phyloP scores from a whole-genome alignment of 345 rosid species.

The Hirschfeldia incana region DNA sequence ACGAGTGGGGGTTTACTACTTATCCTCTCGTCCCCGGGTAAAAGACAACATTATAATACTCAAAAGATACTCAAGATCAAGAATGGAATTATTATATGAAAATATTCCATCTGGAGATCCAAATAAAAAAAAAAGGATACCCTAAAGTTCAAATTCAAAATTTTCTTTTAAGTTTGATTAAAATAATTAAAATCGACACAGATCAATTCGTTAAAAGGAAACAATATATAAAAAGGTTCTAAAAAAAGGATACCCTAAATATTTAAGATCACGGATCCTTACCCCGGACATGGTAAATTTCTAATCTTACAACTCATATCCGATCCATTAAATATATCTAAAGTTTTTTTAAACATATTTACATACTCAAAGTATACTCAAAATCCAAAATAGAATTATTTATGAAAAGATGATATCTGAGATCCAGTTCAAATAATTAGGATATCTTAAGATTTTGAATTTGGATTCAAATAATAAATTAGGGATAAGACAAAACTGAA shows the following conservation, averaged over 20 bases:
- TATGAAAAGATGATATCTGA: background rate
- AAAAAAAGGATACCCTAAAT: no score
- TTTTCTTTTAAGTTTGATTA: background rate
- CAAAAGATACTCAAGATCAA: background rate
- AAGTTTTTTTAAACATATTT: no score
- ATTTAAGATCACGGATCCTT: background rate
- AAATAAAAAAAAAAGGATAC: background rate
- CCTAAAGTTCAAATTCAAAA: background rate
- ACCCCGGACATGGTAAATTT: background rate
- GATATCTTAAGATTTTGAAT: background rate
- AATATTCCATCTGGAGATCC: background rate
- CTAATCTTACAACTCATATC: background rate
- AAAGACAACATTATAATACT: background rate
- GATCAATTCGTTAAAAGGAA: background rate
- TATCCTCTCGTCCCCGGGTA: slow-evolving; percentile 67
- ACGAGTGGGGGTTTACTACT: slow-evolving; percentile 46
- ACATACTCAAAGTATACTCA: background rate
- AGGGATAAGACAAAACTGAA: background rate
- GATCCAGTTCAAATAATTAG: background rate
- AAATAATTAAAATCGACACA: background rate
- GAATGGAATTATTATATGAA: background rate
- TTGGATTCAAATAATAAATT: background rate
- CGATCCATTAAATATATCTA: background rate
- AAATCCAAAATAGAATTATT: background rate
- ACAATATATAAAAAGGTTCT: no score